Evolutionary conservation across 148 eudicot species (phyloP), one percentile per base, ranked within the genome.

Genomic region (Camellia japonica): DNA sequence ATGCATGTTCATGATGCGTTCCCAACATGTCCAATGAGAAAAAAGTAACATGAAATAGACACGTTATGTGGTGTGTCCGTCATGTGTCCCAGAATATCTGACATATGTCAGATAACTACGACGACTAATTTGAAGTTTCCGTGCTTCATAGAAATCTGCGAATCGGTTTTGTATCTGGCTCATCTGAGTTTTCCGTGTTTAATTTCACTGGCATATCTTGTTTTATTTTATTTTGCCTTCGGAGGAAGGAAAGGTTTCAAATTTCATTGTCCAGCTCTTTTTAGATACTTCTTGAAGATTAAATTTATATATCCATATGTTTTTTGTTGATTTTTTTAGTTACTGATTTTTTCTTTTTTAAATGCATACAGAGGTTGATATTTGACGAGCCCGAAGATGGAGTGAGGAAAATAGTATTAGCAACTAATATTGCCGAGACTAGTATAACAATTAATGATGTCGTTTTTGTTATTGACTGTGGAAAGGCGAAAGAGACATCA

Each of bases 351-450:
- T 71, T 71, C 61, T 47, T 30, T 67, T 71, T 68, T 71, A 73
- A 42, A 71, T 80, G 66, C 64, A 55, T 85, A 72, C 95, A 96
- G 99, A 93, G 86, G 80, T 82, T 92, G 80, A 96, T 94, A 78
- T 96, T 94, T 88, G 93, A 92, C 84, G 89, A 86, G 89, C 95
- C 98, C 68, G 89, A 85, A 76, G 91, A 83, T 84, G 96, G 97
- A 78, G 88, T 96, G 67, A 90, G 98, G 78, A 96, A 96, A 83
- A 89, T 96, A 71, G 94, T 96, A 59, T 85, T 96, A 67, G 95
- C 99, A 59, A 96, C 99, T 69, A 96, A 96, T 85, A 96, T 96
- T 87, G 98, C 99, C 77, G 99, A 94, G 87, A 93, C 98, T 19
- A 96, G 99, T 84, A 96, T 96, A 76, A 96, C 99, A 54, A 96